A percentile compares a stretch with the other conserved stretches of the same genome.
Conservation (phyloP, 768 basidiomycete genomes). For the Asterophora parasitica region DNA sequence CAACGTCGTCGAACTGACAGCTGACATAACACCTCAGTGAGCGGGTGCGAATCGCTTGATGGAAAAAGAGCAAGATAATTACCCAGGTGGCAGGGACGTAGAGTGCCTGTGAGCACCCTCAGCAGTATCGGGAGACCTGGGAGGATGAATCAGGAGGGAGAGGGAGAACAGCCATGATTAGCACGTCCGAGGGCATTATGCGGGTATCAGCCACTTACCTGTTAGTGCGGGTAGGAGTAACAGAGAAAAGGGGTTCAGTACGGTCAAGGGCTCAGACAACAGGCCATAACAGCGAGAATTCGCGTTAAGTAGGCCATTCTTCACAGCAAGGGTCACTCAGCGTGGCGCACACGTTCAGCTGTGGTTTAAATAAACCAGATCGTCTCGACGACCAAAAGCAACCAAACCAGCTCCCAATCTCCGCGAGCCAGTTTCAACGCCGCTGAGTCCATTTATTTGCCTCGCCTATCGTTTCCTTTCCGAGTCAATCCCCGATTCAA, state of each 20-base stretch:
- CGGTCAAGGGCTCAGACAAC: conserved; percentile 6
- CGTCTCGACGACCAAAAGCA: neutral
- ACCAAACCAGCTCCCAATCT: neutral
- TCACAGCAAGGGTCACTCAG: conserved; percentile 1
- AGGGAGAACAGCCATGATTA: conserved; percentile 7
- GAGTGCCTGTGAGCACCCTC: conserved; percentile 3
- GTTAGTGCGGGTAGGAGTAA: conserved; percentile 3
- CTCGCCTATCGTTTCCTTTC: conserved; percentile 5
- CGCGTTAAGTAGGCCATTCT: neutral
- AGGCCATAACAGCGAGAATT: conserved; percentile 10
- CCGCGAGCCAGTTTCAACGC: conserved; percentile 10
- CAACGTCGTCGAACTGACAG: conserved; percentile 9
- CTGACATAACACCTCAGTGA: conserved; percentile 22
- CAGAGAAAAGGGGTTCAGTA: conserved; percentile 1
- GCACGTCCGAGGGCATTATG: neutral
- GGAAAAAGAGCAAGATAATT: conserved; percentile 9
- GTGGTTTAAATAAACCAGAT: neutral
- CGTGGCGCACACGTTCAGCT: conserved; percentile 10
- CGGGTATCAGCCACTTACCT: neutral
- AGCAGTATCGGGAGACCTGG: conserved; percentile 3
- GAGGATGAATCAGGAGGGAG: conserved; percentile 13
- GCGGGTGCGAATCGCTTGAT: conserved; percentile 14
- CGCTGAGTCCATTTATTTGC: conserved; percentile 1
- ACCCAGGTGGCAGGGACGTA: conserved; percentile 3
- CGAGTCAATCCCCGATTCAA: neutral